phyloP scores from a whole-genome alignment of 371 early-diverging fungal genomes.

The Blakeslea trispora region DNA sequence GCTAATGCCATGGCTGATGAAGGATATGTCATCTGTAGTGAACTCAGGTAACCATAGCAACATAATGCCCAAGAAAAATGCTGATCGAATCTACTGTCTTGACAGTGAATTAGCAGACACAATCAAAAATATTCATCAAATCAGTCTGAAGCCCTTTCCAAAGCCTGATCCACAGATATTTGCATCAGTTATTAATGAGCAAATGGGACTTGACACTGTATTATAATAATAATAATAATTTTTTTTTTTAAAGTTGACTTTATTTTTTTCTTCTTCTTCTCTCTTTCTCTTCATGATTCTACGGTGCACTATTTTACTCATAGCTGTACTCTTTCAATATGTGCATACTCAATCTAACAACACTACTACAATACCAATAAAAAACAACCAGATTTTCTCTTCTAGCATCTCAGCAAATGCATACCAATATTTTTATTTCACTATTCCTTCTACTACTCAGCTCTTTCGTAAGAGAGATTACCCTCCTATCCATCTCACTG shows the following conservation, averaged over 20 bases:
- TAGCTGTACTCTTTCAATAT: neutral
- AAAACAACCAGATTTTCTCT: slow-evolving; percentile 14
- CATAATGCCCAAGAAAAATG: no score
- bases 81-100: no score
- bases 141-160: slow-evolving; percentile 19
- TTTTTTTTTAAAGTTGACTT: no score
- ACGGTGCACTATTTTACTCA: neutral
- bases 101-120: slow-evolving; percentile 25
- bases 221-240: no score
- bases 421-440: slow-evolving; percentile 25
- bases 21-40: slow-evolving; percentile 55
- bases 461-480: slow-evolving; percentile 17
- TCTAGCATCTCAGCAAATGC: slow-evolving; percentile 10
- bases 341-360: slow-evolving; percentile 9
- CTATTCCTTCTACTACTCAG: slow-evolving; percentile 11
- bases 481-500: slow-evolving; percentile 31
- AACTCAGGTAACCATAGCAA: slow-evolving; percentile 37
- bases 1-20: slow-evolving; percentile 65
- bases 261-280: slow-evolving; percentile 4
- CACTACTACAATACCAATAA: slow-evolving; percentile 13
- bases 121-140: slow-evolving; percentile 5
- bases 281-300: neutral
- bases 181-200: slow-evolving; percentile 24
- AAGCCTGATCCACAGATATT: slow-evolving; percentile 18
- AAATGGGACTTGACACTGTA: no score